Conservation (phyloP, 306 rosid genomes). For the Herpetospermum pedunculosum region DNA sequence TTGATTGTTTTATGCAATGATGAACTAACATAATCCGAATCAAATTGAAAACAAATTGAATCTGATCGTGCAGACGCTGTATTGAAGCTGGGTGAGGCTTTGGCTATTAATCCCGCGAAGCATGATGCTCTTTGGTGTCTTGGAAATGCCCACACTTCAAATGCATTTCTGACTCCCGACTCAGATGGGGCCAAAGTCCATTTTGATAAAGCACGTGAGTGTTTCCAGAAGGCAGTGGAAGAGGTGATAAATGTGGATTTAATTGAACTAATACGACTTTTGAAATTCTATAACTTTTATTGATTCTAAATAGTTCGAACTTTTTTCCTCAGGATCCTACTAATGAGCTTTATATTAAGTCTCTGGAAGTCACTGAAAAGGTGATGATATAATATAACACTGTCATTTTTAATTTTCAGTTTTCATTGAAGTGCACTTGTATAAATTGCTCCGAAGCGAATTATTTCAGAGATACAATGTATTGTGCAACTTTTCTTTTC, state of each 20-base stretch:
- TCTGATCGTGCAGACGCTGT: conserved; percentile 33
- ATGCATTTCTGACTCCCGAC: conserved; percentile 53
- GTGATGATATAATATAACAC: conserved; percentile 17
- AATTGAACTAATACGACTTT: background rate
- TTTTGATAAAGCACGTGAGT: conserved; percentile 48
- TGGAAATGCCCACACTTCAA: conserved; percentile 55
- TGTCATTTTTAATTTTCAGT: background rate
- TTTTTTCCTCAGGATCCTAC: conserved; percentile 52
- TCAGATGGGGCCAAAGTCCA: conserved; percentile 39
- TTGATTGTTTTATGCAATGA: background rate
- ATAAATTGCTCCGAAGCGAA: background rate
- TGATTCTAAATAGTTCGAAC: conserved; percentile 12
- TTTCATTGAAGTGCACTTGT: background rate
- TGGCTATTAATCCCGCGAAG: conserved; percentile 39
- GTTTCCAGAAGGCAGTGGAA: conserved; percentile 47
- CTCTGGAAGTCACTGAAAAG: conserved; percentile 58
- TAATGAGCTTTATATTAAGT: conserved; percentile 57
- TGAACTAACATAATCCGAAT: background rate
- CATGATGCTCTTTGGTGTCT: conserved; percentile 68
- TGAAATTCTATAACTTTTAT: background rate
- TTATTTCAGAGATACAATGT: background rate
- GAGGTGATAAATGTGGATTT: conserved; percentile 25
- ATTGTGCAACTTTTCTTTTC: background rate
- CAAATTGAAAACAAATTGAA: background rate
- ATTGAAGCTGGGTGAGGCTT: conserved; percentile 68